phyloP scores from a whole-genome alignment of 2,329 filamentous ascomycete species.

The Diplocarpon mali region DNA sequence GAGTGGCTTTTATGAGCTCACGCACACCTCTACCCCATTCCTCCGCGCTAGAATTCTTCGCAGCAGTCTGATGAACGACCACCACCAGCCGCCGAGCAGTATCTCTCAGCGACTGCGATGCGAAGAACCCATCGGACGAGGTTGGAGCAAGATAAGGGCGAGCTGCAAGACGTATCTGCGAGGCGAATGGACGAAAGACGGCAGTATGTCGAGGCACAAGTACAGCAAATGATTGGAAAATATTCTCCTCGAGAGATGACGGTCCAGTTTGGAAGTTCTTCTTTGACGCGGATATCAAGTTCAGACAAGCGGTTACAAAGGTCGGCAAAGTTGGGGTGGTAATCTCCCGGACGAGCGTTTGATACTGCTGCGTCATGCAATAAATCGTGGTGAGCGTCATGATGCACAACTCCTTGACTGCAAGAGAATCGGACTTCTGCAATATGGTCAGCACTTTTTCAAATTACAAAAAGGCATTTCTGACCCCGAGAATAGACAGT shows the following conservation, averaged over 20 bases:
- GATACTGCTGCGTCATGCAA: constrained; percentile 68
- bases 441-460: constrained; percentile 7
- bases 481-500: constrained; percentile 60
- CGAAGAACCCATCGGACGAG: constrained; percentile 36
- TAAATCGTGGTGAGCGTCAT: constrained; percentile 77
- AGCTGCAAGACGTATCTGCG: constrained; percentile 53
- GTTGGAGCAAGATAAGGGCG: constrained; percentile 54
- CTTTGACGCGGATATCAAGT: constrained; percentile 42
- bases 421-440: constrained; percentile 65
- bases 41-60: constrained; percentile 64
- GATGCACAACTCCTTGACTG: constrained; percentile 66
- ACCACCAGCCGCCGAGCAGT: constrained; percentile 56
- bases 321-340: constrained; percentile 69
- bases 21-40: constrained; percentile 67
- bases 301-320: constrained; percentile 64
- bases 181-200: constrained; percentile 65
- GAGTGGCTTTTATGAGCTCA: constrained; percentile 50
- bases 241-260: constrained; percentile 47
- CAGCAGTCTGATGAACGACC: constrained; percentile 66
- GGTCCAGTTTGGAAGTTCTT: constrained; percentile 33
- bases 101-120: constrained; percentile 41
- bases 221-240: constrained; percentile 60
- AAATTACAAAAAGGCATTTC: neutral
- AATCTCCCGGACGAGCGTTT: constrained; percentile 75
- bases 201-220: constrained; percentile 74